Base-by-base conservation (phyloP, 352 stramenopile species). In the Globisporangium uncinulatum region DNA sequence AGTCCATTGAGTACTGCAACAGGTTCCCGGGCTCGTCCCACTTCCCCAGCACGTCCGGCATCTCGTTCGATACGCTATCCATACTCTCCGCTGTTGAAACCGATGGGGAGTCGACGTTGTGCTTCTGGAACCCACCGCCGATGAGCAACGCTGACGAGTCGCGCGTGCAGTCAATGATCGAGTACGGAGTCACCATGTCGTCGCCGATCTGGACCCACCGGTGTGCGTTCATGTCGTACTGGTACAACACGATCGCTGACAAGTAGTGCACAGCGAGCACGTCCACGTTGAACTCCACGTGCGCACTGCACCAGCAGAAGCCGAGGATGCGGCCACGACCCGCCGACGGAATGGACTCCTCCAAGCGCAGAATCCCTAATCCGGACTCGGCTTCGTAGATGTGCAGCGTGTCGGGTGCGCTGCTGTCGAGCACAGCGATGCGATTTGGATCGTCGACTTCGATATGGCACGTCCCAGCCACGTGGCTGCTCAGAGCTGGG, bases 391-490 rank as follows among this genome's bases (percentile, higher is more conserved):
- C 84, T 67, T 94, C 84, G 57, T 88, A 87, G 5, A 94, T 73
- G 49, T 85, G 67, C 0, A 94, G 55, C 29, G 71, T 66, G 11
- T 88, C 66, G 0, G 79, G 79, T 29, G 61, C 65, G 53, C 66
- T 59, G 31, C 63, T 59, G 61, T 84, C 68, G 14, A 94, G 49
- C 9, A 94, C 74, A 1, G 82, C 84, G 34, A 94, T 63, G 21
- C 84, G 82, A 53, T 94, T 94, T 4, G 83, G 84, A 57, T 94
- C 84, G 55, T 94, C 79, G 17, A 94, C 79, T 73, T 92, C 82
- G 54, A 94, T 91, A 43, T 92, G 81, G 36, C 62, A 61, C 41
- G 92, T 74, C 15, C 78, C 73, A 10, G 51, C 7, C 2, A n/a
- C 7, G 14, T 43, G 19, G 21, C 7, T 17, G 42, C 34, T 8